Base-by-base conservation (phyloP, 257 asterid species). In the Solanum clarkiae region DNA sequence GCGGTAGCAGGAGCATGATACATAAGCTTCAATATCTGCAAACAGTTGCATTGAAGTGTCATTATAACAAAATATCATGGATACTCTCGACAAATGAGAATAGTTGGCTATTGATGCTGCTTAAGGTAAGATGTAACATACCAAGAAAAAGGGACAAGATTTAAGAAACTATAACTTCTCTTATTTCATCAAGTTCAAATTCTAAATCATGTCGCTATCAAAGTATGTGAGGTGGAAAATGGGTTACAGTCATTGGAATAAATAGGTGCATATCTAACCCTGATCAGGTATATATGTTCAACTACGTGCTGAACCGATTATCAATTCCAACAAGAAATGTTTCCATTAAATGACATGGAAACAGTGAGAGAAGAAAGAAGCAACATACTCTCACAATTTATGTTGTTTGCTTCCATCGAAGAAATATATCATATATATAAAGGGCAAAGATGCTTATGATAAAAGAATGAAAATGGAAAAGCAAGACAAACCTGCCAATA, bases 1-100 rank as follows among this genome's bases (percentile, higher is more conserved):
- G 94, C 97, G 47, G 97, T 95, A 22, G 94, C 94, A 26, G 99
- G 98, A 86, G 98, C 95, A 45, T 93, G 92, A 88, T 95, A 97
- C 98, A 97, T 97, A 60, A 95, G 97, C 93, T 95, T 95, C 91
- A 97, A 86, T 29, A 97, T 93, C 99, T 96, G 91, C 91, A 80
- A 80, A 71, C 36, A 26, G 47, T 77, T 77, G 45, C 65, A 77
- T 16, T 26, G 4, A 51, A 51, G 63, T 77, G 82, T 77, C 82
- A 77, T 51, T 26, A 51, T 16, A 53, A 77, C 63, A 26, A 75
- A 77, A 10, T 40, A 70, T 40, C 29, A 10, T 9, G 82, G 3
- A 13, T 40, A 70, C 80, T 9, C 54, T 42, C 26, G 42, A 77
- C 42, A 26, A 26, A 24, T 53, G 26, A 16, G 47, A 77, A 77